Percentiles rank a stretch among this genome's conserved stretches.
phyloP scores from a whole-genome alignment of 441 rosid species.

The Populus hybrid region DNA sequence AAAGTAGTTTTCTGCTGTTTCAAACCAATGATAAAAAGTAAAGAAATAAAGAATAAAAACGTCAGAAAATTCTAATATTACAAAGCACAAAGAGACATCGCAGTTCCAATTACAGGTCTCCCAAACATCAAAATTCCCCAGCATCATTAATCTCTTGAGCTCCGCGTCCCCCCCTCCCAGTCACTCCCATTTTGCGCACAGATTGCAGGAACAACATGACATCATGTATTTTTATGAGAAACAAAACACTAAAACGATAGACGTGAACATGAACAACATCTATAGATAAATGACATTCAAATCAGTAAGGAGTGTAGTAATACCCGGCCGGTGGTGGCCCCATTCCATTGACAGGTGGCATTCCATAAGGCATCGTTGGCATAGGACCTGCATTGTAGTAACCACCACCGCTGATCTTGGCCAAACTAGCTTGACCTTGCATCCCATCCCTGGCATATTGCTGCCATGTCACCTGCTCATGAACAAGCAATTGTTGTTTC shows the following conservation, averaged over 20 bases:
- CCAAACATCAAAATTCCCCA: constrained; percentile 34
- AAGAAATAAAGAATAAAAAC: constrained; percentile 11
- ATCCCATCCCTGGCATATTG: constrained; percentile 79
- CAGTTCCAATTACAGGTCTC: constrained; percentile 24
- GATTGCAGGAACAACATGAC: constrained; percentile 23
- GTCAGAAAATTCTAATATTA: constrained; percentile 33
- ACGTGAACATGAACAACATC: constrained; percentile 25
- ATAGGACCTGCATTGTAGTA: constrained; percentile 38
- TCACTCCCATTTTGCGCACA: constrained; percentile 18
- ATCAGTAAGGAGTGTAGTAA: constrained; percentile 70
- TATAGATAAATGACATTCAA: constrained; percentile 18
- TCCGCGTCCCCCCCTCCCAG: constrained; percentile 12
- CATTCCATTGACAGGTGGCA: constrained; percentile 82
- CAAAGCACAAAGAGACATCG: constrained; percentile 40
- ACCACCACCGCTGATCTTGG: constrained; percentile 54
- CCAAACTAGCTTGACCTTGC: constrained; percentile 88
- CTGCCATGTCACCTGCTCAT: constrained; percentile 88
- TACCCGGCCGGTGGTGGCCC: constrained; percentile 71
- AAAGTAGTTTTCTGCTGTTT: not conserved
- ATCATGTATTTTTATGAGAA: constrained; percentile 14
- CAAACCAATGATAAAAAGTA: not conserved
- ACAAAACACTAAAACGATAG: constrained; percentile 18
- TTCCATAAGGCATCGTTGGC: constrained; percentile 65
- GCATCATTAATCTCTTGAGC: constrained; percentile 12
- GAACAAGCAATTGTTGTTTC: constrained; percentile 74